Evolutionary conservation across 1,139 yeast species (phyloP), one percentile per base, ranked within the genome.

Genomic region (Magnusiomyces ingens): DNA sequence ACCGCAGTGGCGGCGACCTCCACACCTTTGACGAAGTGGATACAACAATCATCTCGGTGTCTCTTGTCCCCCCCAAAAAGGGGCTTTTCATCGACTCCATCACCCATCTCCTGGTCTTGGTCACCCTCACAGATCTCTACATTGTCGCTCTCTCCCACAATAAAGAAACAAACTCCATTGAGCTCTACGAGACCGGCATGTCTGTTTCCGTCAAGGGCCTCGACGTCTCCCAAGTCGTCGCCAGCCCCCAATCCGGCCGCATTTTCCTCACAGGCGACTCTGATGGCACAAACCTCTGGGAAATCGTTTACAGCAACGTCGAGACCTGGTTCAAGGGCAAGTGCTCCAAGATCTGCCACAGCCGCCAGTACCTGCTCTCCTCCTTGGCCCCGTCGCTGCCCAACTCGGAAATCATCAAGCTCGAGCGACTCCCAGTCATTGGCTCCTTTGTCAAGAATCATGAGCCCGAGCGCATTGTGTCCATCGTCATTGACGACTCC

Each of bases 281-380:
- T 18, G 90, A 87, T 61, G 95, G 93, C 2, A 73, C 79, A 47
- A 83, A 91, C 62, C 76, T 94, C 49, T 93, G 97, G 96, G 90
- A 89, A 65, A 74, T 93, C 55, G 84, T 81, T 57, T 94, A 94
- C 66, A 80, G 91, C n/a, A 85, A 84, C 59, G 81, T 85, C 40
- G 93, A 91, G 48, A 85, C 89, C 50, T 93, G 96, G 86, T 89
- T 89, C 65, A 82, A 84, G 58, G 85, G 87, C 64, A 85, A 83
- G 62, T 88, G 96, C 65, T 83, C 82, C 59, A 90, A 89, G 67
- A 80, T 84, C 36, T 88, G 96, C 65, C 75, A 66, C 48, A 70
- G 75, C 3, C 57, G 59, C 37, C 60, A 63, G 8, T 36, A 63
- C 26, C 15, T 46, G 38, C 55, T 15, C 49, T 59, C 54, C 29